These are phyloP conservation scores for Hymenoscyphus infarciens DNA, from an alignment of 2,329 filamentous ascomycete species.

Conservation along the genomic window DNA sequence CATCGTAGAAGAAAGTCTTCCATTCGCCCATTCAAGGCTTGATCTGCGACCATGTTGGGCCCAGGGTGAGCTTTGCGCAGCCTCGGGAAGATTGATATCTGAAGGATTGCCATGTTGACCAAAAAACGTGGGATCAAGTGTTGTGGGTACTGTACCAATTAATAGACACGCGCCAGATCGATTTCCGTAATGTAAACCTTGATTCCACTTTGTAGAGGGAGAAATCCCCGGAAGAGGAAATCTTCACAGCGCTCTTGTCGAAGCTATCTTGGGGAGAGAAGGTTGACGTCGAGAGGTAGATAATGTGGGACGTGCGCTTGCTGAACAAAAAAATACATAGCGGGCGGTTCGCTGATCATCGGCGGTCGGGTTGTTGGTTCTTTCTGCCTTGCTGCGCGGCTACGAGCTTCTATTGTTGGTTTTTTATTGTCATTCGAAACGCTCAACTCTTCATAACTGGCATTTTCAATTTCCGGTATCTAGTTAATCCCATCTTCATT, in stretches of 20 bases:
- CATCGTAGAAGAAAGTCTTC: not conserved
- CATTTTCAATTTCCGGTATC: not conserved
- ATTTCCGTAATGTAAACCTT: too few relatives aligned
- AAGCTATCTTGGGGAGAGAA: not conserved
- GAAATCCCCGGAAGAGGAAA: too few relatives aligned
- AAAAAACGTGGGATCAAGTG: too few relatives aligned
- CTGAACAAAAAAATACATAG: not conserved
- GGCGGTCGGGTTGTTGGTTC: not conserved
- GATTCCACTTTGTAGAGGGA: too few relatives aligned
- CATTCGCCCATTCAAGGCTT: not conserved
- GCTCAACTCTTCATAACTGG: not conserved
- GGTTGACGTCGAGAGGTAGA: not conserved
- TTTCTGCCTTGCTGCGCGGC: conserved; percentile 2
- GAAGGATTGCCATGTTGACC: not conserved
- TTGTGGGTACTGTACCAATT: too few relatives aligned
- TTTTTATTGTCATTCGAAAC: not conserved
- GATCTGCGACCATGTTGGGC: not conserved
- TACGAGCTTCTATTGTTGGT: not conserved
- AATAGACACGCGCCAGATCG: too few relatives aligned
- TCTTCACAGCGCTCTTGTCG: not conserved
- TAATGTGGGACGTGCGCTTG: not conserved
- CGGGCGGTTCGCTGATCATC: not conserved
- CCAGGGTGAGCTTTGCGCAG: not conserved
- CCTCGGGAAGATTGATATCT: not conserved
- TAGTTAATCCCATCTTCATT: not conserved